Evolutionary conservation across 192 early-diverging fungal species (phyloP), one percentile per base, ranked within the genome.

Genomic region (Dispira simplex): DNA sequence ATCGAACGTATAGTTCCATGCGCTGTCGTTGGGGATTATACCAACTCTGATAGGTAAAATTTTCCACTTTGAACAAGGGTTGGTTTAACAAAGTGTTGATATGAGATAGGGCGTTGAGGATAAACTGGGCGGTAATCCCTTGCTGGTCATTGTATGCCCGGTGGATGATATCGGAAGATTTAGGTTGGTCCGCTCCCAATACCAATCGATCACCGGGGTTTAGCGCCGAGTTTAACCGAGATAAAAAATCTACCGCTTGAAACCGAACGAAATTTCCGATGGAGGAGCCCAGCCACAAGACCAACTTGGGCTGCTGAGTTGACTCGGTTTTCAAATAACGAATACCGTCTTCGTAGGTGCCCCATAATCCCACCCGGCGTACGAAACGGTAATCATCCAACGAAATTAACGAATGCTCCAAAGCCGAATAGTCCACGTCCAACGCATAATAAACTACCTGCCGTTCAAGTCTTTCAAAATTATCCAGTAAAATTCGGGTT

Each of bases 241-340:
- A 25, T 18, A 97, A 66, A 65, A 97, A 93, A 0, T 67, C 69
- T 14, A 70, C 75, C 8, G 88, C 90, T 12, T 90, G 86, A 4
- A 70, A 44, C 23, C 84, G 73, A 18, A 68, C 75, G 48, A 80
- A 71, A 67, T 94, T 95, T 11, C 94, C 92, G 27, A 97, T 87
- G 0, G 90, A 92, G 3, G 85, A 89, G 0, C 94, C 94, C 27
- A 97, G 75, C 94, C 94, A 97, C 49, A 94, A 71, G 11, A 92
- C 70, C 5, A 82, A 82, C 70, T 90, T 92, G 11, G 75, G 84
- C 0, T 84, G 77, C 3, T 71, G 11, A 0, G 71, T 68, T 43
- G 78, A 68, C 14, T 72, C 67, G 26, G 82, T 82, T 46, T 68
- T 65, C 14, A 84, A 73, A 69, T 79, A 90, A 2, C 65, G 68